Base-by-base conservation (phyloP, 768 basidiomycete genomes). In the Auricularia auricula-judae region DNA sequence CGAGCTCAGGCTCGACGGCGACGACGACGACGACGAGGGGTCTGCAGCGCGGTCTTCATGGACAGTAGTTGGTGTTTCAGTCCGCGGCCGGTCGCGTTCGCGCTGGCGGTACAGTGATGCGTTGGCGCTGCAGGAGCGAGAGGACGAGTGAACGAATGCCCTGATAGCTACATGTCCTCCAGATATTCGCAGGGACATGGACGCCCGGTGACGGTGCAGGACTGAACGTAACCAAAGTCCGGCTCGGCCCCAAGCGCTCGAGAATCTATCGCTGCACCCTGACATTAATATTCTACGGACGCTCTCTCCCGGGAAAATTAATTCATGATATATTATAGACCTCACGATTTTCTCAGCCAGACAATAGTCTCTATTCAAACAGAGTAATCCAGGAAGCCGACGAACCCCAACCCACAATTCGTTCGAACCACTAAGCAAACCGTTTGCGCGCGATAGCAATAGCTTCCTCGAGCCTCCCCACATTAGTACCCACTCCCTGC, bases 401-500 rank as follows among this genome's bases (percentile, higher is more conserved):
- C 18, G 21, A 44, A 18, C 10, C 5, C 47, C 5, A 8, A 21
- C 11, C 21, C 47, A 51, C 11, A 51, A 14, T 5, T 18, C 39
- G 8, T 42, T 42, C 14, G 47, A 21, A 8, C 23, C 64, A 47
- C 47, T 68, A 51, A 29, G 59, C 33, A 68, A 75, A 81, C 44
- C 68, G 80, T 61, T 76, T 71, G 66, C 76, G 76, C 3, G 90
- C 92, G 29, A 79, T 78, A 64, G 70, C 71, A 21, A 93, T 69
- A 1, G 91, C 94, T 65, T 89, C 90, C 16, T 81, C 76, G 2
- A 93, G 75, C 74, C 82, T 86, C 33, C 74, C 75, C 0, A 81
- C 74, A 66, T 91, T 81, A 3, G 79, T 75, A 36, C 97, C 97
- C 14, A 96, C 86, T 33, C 97, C 97, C 71, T 95, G 93, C 1